These are phyloP conservation scores for Leucogyrophana mollusca DNA, from an alignment of 768 basidiomycete species.

Conservation along the genomic window DNA sequence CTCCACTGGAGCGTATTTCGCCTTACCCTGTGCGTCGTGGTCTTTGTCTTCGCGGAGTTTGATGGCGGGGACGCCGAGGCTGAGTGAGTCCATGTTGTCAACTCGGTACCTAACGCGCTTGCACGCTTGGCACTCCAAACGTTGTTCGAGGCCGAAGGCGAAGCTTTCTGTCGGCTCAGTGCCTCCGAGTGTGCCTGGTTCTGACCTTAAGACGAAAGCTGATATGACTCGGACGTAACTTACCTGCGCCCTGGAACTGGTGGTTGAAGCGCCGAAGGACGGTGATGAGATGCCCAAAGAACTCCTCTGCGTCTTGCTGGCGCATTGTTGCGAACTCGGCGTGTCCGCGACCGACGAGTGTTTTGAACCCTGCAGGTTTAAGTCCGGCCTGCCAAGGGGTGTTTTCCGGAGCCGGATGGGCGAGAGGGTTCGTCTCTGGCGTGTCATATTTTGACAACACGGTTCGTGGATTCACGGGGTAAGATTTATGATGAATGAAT, in stretches of 20 bases:
- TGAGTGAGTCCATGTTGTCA: constrained; percentile 75
- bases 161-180: constrained; percentile 76
- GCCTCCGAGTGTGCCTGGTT: constrained; percentile 3
- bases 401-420: constrained; percentile 25
- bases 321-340: constrained; percentile 94
- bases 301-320: constrained; percentile 97
- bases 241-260: constrained; percentile 40
- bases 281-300: constrained; percentile 79
- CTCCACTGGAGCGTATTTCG: constrained; percentile 58
- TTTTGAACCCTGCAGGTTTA: constrained; percentile 80
- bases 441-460: too few relatives aligned
- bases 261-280: constrained; percentile 66
- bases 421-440: constrained; percentile 28
- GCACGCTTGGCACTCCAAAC: constrained; percentile 80
- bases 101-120: constrained; percentile 78
- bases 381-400: constrained; percentile 68
- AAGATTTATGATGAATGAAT: too few relatives aligned
- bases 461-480: too few relatives aligned
- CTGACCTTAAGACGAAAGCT: too few relatives aligned
- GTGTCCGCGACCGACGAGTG: constrained; percentile 89
- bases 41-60: constrained; percentile 22
- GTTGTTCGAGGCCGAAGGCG: constrained; percentile 81
- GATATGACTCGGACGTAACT: constrained; percentile 29
- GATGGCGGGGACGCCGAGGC: constrained; percentile 72
- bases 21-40: constrained; percentile 36